Percentiles rank a stretch among this genome's conserved stretches.
Evolutionary conservation across 306 rosid species (phyloP).

Genomic region (Vigna unguiculata): DNA sequence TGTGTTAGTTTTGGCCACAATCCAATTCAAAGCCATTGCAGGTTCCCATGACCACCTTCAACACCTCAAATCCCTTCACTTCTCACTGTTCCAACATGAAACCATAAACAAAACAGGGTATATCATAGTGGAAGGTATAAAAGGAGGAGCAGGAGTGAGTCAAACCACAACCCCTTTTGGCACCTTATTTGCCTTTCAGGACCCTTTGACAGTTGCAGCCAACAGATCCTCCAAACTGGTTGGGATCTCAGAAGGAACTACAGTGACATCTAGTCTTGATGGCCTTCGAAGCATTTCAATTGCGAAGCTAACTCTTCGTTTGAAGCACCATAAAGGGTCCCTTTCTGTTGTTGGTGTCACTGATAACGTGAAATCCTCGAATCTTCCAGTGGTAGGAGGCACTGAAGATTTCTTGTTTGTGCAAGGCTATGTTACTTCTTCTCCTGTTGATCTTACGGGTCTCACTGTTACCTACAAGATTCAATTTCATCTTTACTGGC

Average conservation of each 20-base stretch:
- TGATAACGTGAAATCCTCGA: conserved; percentile 54
- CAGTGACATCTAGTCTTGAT: conserved; percentile 70
- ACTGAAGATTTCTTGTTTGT: conserved; percentile 80
- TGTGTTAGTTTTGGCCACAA: conserved; percentile 32
- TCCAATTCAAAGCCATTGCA: conserved; percentile 25
- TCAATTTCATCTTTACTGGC: conserved; percentile 83
- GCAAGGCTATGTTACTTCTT: conserved; percentile 74
- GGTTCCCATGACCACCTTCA: conserved; percentile 33
- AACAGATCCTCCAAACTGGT: conserved; percentile 58
- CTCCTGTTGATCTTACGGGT: conserved; percentile 66
- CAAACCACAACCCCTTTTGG: conserved; percentile 82
- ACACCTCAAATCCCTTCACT: conserved; percentile 67
- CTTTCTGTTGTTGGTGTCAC: conserved; percentile 69
- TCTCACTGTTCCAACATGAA: conserved; percentile 75
- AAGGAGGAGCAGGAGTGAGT: conserved; percentile 52
- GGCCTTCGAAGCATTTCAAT: conserved; percentile 72
- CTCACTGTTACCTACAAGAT: conserved; percentile 68
- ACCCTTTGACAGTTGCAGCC: conserved; percentile 60
- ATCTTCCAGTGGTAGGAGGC: conserved; percentile 83
- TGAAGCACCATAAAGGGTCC: conserved; percentile 65
- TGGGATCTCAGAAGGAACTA: conserved; percentile 73
- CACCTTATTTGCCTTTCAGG: conserved; percentile 72
- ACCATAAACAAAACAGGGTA: conserved; percentile 81
- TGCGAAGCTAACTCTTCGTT: conserved; percentile 66
- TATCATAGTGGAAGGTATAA: conserved; percentile 64